Evolutionary conservation across 2,329 filamentous ascomycete species (phyloP), one percentile per base, ranked within the genome.

Genomic region (Diaporthe australafricana): DNA sequence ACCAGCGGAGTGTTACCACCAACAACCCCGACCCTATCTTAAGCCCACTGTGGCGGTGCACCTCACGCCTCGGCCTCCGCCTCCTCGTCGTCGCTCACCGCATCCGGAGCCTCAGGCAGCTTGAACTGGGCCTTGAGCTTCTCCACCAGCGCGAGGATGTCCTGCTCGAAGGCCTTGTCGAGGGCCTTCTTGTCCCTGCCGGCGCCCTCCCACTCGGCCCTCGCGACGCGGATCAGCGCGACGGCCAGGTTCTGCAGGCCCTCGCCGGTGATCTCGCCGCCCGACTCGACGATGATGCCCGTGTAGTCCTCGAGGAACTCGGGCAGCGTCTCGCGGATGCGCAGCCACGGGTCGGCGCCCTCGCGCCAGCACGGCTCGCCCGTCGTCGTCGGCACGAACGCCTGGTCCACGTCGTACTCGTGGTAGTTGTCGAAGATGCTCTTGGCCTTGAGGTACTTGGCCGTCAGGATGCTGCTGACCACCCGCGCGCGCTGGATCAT

Each of bases 391-490:
- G 69, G 69, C 25, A 72, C 72, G 40, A 70, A 73, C 17, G 72
- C 72, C 56, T 52, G 56, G 38, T 73, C 72, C 45, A 73, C 70
- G 68, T 71, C 65, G 68, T 75, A 75, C 55, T 62, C 68, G 48
- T 63, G 72, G 60, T 71, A 74, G 62, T 52, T 53, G 68, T 75
- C 74, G 32, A 75, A 75, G 22, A 71, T 70, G 16, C 60, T 68
- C 70, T 75, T 75, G n/a, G 74, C 74, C 60, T 74, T 74, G 27
- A 74, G 74, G 70, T 74, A 73, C 68, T 66, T 68, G 45, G 72
- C 72, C 52, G 74, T 75, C 62, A 75, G 70, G 70, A 75, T 74
- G 72, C 70, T 70, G 72, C 48, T 68, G 60, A 75, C 74, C 50
- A 52, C 63, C 40, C 72, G 72, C 55, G 74, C 69, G 35, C 74